Percentiles rank a stretch among this genome's conserved stretches.
phyloP scores from a whole-genome alignment of 495 filamentous ascomycete species.

The Clohesyomyces aquaticus region DNA sequence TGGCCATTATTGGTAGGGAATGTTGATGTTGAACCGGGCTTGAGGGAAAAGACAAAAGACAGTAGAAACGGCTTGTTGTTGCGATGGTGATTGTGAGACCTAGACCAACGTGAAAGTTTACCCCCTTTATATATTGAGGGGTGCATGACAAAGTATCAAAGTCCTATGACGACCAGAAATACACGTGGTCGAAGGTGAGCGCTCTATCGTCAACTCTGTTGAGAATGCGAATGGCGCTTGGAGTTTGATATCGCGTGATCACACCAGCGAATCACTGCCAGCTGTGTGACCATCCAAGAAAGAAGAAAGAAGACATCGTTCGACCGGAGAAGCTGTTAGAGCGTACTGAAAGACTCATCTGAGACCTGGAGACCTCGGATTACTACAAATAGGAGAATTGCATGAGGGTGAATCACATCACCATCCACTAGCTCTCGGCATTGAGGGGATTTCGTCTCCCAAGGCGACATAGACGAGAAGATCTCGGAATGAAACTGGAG shows the following conservation, averaged over 20 bases:
- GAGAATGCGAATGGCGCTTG: constrained; percentile 4
- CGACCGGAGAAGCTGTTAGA: background rate
- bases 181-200: background rate
- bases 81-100: background rate
- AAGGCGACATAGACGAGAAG: background rate
- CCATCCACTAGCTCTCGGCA: background rate
- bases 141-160: background rate
- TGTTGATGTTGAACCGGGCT: constrained; percentile 4
- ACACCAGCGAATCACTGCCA: background rate
- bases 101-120: background rate
- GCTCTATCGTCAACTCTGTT: background rate
- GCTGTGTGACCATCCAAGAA: background rate
- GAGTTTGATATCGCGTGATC: background rate
- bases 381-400: background rate
- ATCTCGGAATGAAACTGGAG: background rate
- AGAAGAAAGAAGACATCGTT: background rate
- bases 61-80: constrained; percentile 1
- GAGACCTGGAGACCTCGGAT: background rate
- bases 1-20: constrained; percentile 6
- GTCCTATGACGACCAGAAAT: background rate
- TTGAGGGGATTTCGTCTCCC: background rate
- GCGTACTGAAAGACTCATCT: background rate
- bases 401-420: background rate
- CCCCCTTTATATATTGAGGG: background rate
- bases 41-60: no score